Base-by-base conservation (phyloP, 2,329 filamentous ascomycete genomes). In the Aspergillus melleus region DNA sequence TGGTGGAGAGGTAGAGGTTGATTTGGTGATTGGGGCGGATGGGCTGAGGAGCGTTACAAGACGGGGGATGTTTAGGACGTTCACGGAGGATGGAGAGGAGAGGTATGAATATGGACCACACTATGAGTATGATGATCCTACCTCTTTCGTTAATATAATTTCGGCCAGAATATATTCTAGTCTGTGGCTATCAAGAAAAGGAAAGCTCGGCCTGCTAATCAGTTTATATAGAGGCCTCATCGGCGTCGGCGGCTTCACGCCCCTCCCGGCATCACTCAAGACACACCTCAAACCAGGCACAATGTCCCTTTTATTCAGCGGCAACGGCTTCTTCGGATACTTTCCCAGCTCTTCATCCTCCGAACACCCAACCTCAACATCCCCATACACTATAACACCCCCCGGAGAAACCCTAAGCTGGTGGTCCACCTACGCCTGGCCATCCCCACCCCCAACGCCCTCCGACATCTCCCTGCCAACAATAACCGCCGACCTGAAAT, bases 261-360 rank as follows among this genome's bases (percentile, higher is more conserved):
- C 69, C 74, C n/a, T 61, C 70, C 0, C 60, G 64, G 3, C 62
- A 70, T 44, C 58, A 76, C 16, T 42, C 4, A 64, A 65, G 39
- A 50, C 59, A 1, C 56, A 72, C 2, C 66, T 81, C 19, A 70
- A 76, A 11, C 59, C 71, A 19, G 75, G 74, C 5, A 70, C 70
- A 1, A 79, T 81, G 74, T 74, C 72, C 44, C 72, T 83, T 49
- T 70, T 77, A 0, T 81, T 81, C 58, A 80, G 81, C 1, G 72
- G 76, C 0, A 81, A 80, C 54, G 81, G 81, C 0, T 83, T 83
- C 65, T 83, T 83, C 62, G 81, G 81, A 1, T 83, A 82, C 64
- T 76, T 77, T 26, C 77, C 75, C 53, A 66, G 72, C 14, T 63
- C 66, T 8, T 73, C 68, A 46, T 60, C 66, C 3, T 9, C 55